A percentile compares a stretch with the other conserved stretches of the same genome.
Conservation (phyloP, 1,284 basidiomycete genomes). For the Pseudomicrostroma phylloplanum region DNA sequence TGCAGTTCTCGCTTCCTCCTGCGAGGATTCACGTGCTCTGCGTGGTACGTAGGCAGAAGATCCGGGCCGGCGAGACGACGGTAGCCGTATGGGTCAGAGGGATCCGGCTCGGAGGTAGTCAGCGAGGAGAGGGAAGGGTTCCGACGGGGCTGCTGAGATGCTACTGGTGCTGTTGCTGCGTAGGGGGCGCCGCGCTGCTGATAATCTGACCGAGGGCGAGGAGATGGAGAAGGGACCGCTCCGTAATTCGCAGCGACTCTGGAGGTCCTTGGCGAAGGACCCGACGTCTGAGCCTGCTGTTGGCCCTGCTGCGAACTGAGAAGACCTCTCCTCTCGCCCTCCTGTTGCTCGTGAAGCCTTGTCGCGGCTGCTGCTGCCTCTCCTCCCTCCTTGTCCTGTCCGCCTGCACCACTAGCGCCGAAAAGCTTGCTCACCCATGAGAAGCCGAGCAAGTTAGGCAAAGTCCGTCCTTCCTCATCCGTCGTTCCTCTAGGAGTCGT, state of each 20-base stretch:
- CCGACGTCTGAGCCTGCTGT: no score
- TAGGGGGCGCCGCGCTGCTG: no score
- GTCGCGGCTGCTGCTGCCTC: neutral
- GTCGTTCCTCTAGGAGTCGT: neutral
- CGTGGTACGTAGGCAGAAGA: slow-evolving; percentile 11
- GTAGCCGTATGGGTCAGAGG: slow-evolving; percentile 14
- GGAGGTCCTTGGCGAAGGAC: no score
- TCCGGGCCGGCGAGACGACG: slow-evolving; percentile 12
- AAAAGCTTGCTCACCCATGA: neutral
- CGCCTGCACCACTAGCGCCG: neutral
- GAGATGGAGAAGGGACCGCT: no score
- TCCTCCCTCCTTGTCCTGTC: neutral
- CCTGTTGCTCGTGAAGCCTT: no score
- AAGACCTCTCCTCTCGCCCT: no score
- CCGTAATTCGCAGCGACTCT: no score
- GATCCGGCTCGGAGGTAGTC: neutral
- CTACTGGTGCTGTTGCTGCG: neutral
- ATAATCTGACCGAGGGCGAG: no score
- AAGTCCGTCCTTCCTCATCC: neutral
- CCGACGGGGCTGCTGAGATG: slow-evolving; percentile 3
- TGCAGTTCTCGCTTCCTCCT: neutral
- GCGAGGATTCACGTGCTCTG: neutral
- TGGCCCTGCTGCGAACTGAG: no score
- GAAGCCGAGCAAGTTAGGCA: neutral
- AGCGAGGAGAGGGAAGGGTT: neutral